phyloP scores from a whole-genome alignment of 1,139 yeast genomes.

The Magnusiomyces sp. region DNA sequence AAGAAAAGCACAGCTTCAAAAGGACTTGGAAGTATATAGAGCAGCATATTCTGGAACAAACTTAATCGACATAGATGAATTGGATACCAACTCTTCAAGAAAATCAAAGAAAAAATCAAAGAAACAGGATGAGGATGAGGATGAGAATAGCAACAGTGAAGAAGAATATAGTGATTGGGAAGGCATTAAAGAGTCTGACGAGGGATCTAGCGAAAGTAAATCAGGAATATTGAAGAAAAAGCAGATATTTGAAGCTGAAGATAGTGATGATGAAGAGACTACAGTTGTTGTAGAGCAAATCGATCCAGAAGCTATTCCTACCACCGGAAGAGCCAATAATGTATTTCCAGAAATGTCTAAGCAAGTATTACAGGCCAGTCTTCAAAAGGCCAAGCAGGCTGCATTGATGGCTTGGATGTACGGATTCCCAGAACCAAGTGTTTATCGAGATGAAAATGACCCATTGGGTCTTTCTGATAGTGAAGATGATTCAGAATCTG shows the following conservation, averaged over 20 bases:
- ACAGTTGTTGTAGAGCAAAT: conserved; percentile 28
- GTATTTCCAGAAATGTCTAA: conserved; percentile 28
- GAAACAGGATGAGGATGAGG: conserved; percentile 1
- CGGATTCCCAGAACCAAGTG: conserved; percentile 19
- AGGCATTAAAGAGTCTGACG: conserved; percentile 27
- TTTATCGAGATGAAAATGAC: conserved; percentile 16
- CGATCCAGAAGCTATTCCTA: conserved; percentile 10
- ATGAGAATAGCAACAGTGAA: not conserved
- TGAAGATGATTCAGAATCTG: conserved; percentile 1
- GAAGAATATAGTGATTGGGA: conserved; percentile 29
- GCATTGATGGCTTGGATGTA: conserved; percentile 24
- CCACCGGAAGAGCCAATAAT: conserved; percentile 19
- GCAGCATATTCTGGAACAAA: conserved; percentile 5
- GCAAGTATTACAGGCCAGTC: conserved; percentile 30
- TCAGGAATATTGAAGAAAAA: conserved; percentile 54
- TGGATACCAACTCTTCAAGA: conserved; percentile 5
- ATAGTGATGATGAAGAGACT: conserved; percentile 21
- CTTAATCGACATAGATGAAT: conserved; percentile 7
- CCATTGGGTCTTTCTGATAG: conserved; percentile 14
- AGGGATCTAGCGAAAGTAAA: conserved; percentile 5
- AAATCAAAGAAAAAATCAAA: not conserved
- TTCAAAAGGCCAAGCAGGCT: conserved; percentile 29
- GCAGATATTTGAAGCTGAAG: conserved; percentile 39
- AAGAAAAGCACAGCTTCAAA: conserved; percentile 10
- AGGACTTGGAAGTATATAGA: conserved; percentile 11